These are phyloP conservation scores for Ascosphaera apis DNA, from an alignment of 2,329 filamentous ascomycete genomes.

Conservation along the genomic window DNA sequence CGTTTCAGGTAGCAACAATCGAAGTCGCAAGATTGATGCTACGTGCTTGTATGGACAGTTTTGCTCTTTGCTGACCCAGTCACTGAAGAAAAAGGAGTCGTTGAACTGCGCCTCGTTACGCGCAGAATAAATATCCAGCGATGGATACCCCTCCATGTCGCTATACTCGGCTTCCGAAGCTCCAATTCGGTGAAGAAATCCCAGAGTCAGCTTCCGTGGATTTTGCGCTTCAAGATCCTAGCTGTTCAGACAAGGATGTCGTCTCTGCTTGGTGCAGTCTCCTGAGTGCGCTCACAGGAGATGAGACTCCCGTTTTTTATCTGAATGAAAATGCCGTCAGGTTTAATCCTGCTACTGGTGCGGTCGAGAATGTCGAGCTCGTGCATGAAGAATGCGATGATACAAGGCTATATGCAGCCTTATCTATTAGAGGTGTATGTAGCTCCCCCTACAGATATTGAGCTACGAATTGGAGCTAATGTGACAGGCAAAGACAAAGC, in stretches of 20 bases:
- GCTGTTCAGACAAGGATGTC: conserved; percentile 6
- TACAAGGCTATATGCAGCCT: conserved; percentile 8
- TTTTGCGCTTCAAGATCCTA: neutral
- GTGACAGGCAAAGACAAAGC: neutral
- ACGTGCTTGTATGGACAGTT: too few species aligned
- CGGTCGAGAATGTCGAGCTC: conserved; percentile 5
- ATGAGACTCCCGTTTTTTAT: conserved; percentile 13
- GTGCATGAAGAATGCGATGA: conserved; percentile 1
- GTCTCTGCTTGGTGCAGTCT: conserved; percentile 11
- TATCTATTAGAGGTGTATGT: conserved; percentile 8
- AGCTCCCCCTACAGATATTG: neutral
- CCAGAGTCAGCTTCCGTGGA: neutral
- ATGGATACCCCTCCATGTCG: neutral
- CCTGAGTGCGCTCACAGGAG: conserved; percentile 12
- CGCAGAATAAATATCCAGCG: neutral
- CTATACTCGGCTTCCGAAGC: neutral
- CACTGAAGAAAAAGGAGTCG: too few species aligned
- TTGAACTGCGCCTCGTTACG: too few species aligned
- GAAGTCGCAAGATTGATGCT: too few species aligned
- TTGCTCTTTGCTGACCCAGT: too few species aligned
- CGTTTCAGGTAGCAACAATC: too few species aligned
- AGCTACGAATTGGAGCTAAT: neutral
- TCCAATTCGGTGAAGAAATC: neutral
- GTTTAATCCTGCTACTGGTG: conserved; percentile 7
- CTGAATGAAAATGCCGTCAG: conserved; percentile 11